phyloP scores from a whole-genome alignment of 192 early-diverging fungal genomes.

The Geranomyces michiganensis region DNA sequence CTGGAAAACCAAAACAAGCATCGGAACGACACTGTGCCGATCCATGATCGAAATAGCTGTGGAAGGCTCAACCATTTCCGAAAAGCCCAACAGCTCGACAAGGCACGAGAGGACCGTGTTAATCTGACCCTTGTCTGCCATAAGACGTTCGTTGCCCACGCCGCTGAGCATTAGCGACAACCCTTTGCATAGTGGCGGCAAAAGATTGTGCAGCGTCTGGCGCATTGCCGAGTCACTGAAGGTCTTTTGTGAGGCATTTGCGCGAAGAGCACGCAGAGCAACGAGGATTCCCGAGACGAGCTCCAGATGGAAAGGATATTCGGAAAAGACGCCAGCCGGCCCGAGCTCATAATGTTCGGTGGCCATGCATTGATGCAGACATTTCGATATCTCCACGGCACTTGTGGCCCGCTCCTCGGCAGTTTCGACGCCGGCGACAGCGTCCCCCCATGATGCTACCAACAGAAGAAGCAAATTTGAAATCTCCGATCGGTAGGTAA shows the following conservation, averaged over 20 bases:
- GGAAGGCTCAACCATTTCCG: neutral
- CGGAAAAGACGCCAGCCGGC: slow-evolving; percentile 30
- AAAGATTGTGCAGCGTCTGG: slow-evolving; percentile 14
- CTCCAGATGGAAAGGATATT: slow-evolving; percentile 29
- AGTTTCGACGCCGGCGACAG: neutral
- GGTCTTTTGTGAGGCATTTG: neutral
- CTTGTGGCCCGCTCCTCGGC: neutral
- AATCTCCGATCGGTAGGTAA: slow-evolving; percentile 33
- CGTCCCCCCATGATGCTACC: slow-evolving; percentile 20
- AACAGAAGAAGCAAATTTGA: slow-evolving; percentile 22
- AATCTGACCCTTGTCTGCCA: neutral
- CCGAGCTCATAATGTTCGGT: slow-evolving; percentile 22
- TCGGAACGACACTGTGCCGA: slow-evolving; percentile 18
- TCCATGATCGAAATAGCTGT: slow-evolving; percentile 30
- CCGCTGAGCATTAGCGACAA: slow-evolving; percentile 12
- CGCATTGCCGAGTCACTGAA: neutral
- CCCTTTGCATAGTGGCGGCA: slow-evolving; percentile 24
- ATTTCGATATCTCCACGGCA: neutral
- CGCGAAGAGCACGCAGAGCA: slow-evolving; percentile 9
- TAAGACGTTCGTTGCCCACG: neutral
- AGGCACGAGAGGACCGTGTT: slow-evolving; percentile 10
- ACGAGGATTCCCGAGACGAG: slow-evolving; percentile 15
- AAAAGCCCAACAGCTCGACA: slow-evolving; percentile 17
- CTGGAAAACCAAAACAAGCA: slow-evolving; percentile 28
- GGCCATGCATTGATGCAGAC: slow-evolving; percentile 16